Conservation (phyloP, 2,329 filamentous ascomycete genomes). For the Fusarium illudens region DNA sequence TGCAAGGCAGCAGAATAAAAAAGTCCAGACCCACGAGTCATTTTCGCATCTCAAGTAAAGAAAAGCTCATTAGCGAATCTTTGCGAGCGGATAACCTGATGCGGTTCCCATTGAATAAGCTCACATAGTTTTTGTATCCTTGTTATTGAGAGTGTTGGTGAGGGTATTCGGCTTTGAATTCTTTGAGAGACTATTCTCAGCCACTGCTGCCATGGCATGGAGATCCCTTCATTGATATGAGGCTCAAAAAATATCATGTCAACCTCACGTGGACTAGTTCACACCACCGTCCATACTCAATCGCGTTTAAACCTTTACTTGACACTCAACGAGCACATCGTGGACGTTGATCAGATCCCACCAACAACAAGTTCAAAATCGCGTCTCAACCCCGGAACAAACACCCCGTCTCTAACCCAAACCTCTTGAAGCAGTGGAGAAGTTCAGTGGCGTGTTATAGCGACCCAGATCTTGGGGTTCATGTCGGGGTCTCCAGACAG, state of each 20-base stretch:
- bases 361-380: neutral
- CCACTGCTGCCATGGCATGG: neutral
- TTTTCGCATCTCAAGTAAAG: neutral
- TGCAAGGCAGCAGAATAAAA: constrained; percentile 36
- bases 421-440: neutral
- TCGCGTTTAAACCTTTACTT: neutral
- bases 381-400: neutral
- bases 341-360: neutral
- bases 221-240: neutral
- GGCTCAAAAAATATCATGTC: neutral
- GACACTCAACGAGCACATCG: neutral
- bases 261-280: neutral
- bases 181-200: neutral
- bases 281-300: neutral
- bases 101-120: constrained; percentile 24
- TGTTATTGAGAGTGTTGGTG: neutral
- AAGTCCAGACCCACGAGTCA: neutral
- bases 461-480: neutral
- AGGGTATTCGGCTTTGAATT: neutral
- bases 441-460: neutral
- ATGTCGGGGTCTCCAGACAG: neutral
- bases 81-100: neutral
- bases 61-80: constrained; percentile 1
- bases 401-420: neutral
- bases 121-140: neutral